Base-by-base conservation (phyloP, 768 basidiomycete species). In the Suillus variegatus region DNA sequence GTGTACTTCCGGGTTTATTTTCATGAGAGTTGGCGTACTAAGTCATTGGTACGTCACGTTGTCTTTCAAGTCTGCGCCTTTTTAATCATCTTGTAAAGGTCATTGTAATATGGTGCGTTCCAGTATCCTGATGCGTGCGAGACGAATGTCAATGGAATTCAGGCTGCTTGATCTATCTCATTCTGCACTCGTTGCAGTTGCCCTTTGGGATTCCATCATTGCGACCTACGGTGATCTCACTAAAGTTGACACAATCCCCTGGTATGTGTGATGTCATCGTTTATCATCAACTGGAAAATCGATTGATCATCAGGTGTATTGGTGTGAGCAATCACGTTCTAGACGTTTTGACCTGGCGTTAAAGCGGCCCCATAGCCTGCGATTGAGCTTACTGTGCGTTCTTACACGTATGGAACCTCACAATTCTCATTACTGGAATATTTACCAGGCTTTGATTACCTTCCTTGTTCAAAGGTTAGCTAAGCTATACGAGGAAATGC, bases 101-200 rank as follows among this genome's bases (percentile, higher is more conserved):
- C 18, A 52, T 67, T 43, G 38, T 61, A 25, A 73, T 60, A 10
- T 75, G 73, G 73, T 74, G 38, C 62, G 36, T 32, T 28, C n/a
- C 35, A 40, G 55, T 10, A 22, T 22, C 10, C 7, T 18, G n/a
- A 40, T 63, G 36, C 12, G 22, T 38, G 38, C 13, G 14, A 40
- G 16, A n/a, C 36, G 6, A 51, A 61, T 28, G 14, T 14, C 38
- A 5, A 63, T 6, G n/a, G 35, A 25, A 49, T 28, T 5, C 40
- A 73, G 73, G 73, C 9, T 73, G 0, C 66, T 74, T 9, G 74
- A 74, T 52, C 32, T 75, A 55, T 67, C 60, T n/a, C 74, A 74
- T 61, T 73, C 74, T 18, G 64, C 49, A 10, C 66, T 75, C 40
- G 36, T 75, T 22, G 67, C 61, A 6, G 16, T 68, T 20, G 64